phyloP scores from a whole-genome alignment of 345 rosid species.

The Citrus unshiu region DNA sequence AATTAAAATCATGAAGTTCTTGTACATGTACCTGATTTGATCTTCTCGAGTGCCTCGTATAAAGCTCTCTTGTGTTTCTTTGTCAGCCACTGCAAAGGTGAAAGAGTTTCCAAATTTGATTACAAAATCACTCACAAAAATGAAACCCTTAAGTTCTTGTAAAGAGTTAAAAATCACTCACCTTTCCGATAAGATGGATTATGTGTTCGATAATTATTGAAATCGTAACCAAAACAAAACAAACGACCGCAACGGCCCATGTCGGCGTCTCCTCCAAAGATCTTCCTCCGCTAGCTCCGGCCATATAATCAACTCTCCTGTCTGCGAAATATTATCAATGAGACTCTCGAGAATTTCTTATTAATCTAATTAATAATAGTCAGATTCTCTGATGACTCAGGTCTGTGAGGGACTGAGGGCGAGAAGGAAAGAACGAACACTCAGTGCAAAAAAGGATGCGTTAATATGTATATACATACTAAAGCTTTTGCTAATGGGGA shows the following conservation, averaged over 20 bases:
- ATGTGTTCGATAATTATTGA: constrained; percentile 50
- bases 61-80: constrained; percentile 64
- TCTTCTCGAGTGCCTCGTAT: constrained; percentile 83
- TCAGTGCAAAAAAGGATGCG: too few relatives aligned
- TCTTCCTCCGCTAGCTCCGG: constrained; percentile 38
- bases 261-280: constrained; percentile 64
- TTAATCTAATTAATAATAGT: too few relatives aligned
- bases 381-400: background rate
- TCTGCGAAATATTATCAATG: background rate
- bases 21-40: constrained; percentile 59
- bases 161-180: background rate
- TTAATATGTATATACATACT: too few relatives aligned
- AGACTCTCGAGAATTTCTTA: background rate
- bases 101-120: background rate
- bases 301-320: constrained; percentile 25
- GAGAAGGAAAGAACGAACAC: background rate
- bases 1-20: too few relatives aligned
- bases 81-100: constrained; percentile 54
- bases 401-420: background rate
- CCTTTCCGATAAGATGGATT: constrained; percentile 63
- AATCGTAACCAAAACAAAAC: constrained; percentile 46
- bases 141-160: rapidly evolving
- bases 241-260: constrained; percentile 69
- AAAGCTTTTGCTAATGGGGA: too few relatives aligned
- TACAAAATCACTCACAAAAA: too few relatives aligned